These are phyloP conservation scores for Lasiodiplodia hormozganensis DNA, from an alignment of 2,329 filamentous ascomycete species.

Conservation along the genomic window DNA sequence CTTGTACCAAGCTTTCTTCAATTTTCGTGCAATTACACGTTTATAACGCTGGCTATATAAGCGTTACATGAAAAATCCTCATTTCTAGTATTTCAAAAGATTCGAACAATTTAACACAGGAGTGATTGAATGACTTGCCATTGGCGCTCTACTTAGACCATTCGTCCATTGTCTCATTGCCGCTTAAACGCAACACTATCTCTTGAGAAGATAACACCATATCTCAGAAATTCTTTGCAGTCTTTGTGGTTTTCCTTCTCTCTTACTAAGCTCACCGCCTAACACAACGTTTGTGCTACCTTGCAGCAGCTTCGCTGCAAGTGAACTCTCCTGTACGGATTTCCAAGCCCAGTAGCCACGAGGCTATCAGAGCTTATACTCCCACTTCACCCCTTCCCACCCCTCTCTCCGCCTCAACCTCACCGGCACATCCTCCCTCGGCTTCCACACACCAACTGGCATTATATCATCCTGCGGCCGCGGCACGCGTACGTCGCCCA, in stretches of 20 bases:
- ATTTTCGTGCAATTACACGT: too few relatives aligned
- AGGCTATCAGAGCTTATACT: neutral
- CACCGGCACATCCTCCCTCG: conserved; percentile 5
- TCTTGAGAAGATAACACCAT: neutral
- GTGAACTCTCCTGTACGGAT: too few relatives aligned
- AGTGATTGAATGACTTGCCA: too few relatives aligned
- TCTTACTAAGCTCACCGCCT: too few relatives aligned
- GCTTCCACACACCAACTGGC: neutral
- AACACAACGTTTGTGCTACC: too few relatives aligned
- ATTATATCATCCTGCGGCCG: neutral
- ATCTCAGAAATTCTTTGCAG: too few relatives aligned
- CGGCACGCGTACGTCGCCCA: neutral
- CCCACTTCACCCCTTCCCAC: conserved; percentile 13
- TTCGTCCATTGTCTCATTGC: neutral
- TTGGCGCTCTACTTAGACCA: neutral
- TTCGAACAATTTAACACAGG: neutral
- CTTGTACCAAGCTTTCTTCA: too few relatives aligned
- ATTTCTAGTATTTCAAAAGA: neutral
- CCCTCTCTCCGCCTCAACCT: neutral
- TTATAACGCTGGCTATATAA: too few relatives aligned
- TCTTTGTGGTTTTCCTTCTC: too few relatives aligned
- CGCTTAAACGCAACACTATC: neutral
- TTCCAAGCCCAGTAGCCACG: too few relatives aligned
- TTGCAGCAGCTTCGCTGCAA: too few relatives aligned
- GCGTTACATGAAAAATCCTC: neutral